A percentile compares a stretch with the other conserved stretches of the same genome.
phyloP scores from a whole-genome alignment of 306 rosid species.

The Fragaria iinumae region DNA sequence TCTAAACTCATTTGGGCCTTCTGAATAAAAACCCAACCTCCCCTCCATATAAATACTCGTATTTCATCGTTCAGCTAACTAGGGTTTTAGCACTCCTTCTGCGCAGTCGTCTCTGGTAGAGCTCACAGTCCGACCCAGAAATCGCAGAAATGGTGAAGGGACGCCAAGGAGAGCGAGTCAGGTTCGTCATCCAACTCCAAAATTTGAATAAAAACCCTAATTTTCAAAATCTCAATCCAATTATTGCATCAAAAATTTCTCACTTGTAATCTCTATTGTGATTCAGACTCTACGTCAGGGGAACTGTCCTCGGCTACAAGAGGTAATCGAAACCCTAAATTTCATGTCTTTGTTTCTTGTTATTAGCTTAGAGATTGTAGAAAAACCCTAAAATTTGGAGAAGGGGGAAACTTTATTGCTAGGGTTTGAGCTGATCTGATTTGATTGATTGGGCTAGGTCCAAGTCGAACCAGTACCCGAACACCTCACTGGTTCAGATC shows the following conservation, averaged over 20 bases:
- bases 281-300: slow-evolving; percentile 77
- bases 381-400: neutral
- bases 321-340: slow-evolving; percentile 42
- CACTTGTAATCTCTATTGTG: neutral
- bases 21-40: neutral
- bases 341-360: neutral
- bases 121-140: neutral
- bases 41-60: neutral
- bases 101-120: slow-evolving; percentile 20
- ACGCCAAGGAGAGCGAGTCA: slow-evolving; percentile 85
- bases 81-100: slow-evolving; percentile 28
- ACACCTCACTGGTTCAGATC: slow-evolving; percentile 72
- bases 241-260: neutral
- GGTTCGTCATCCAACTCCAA: slow-evolving; percentile 36
- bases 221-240: neutral
- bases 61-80: neutral
- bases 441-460: slow-evolving; percentile 48
- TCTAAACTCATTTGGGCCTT: slow-evolving; percentile 2
- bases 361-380: slow-evolving; percentile 1
- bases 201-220: neutral
- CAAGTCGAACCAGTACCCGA: slow-evolving; percentile 91
- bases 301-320: slow-evolving; percentile 88
- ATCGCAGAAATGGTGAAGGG: slow-evolving; percentile 71
- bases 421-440: neutral
- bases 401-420: neutral